These are phyloP conservation scores for Fragilaria radians DNA, from an alignment of 108 stramenopile genomes.

Conservation along the genomic window DNA sequence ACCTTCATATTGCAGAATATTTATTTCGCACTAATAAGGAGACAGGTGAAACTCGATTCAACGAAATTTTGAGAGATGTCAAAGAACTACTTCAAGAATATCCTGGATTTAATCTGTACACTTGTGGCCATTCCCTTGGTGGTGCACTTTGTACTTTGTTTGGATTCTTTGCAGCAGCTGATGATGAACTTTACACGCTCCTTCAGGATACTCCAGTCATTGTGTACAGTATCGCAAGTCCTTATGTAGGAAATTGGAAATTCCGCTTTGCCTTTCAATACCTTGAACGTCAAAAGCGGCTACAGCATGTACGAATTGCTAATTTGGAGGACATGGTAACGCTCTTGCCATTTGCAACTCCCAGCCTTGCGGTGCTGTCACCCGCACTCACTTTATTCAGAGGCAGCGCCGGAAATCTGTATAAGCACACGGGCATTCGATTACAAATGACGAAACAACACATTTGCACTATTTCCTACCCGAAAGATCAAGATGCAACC, in stretches of 20 bases:
- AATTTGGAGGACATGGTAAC: constrained; percentile 73
- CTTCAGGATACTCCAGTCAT: constrained; percentile 24
- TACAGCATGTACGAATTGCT: constrained; percentile 64
- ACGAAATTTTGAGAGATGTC: constrained; percentile 41
- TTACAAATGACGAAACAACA: constrained; percentile 33
- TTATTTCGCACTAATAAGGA: constrained; percentile 7
- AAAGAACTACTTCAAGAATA: constrained; percentile 31
- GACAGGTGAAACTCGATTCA: constrained; percentile 35
- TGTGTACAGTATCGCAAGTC: constrained; percentile 45
- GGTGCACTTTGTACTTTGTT: constrained; percentile 70
- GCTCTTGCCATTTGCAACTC: constrained; percentile 48
- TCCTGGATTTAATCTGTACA: constrained; percentile 41
- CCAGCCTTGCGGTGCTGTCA: constrained; percentile 34
- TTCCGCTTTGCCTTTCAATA: constrained; percentile 53
- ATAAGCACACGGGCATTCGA: constrained; percentile 55
- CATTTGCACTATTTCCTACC: constrained; percentile 23
- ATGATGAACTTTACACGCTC: constrained; percentile 14
- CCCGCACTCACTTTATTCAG: constrained; percentile 24
- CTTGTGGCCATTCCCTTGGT: constrained; percentile 71
- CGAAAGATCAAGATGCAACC: constrained; percentile 18
- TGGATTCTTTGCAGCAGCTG: constrained; percentile 52
- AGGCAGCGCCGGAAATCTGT: constrained; percentile 47
- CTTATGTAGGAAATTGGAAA: constrained; percentile 51
- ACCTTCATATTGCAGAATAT: background rate
- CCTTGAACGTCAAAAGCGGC: constrained; percentile 47